phyloP scores from a whole-genome alignment of 1,284 basidiomycete species.

The Leccinum olivaceoglutinosum region DNA sequence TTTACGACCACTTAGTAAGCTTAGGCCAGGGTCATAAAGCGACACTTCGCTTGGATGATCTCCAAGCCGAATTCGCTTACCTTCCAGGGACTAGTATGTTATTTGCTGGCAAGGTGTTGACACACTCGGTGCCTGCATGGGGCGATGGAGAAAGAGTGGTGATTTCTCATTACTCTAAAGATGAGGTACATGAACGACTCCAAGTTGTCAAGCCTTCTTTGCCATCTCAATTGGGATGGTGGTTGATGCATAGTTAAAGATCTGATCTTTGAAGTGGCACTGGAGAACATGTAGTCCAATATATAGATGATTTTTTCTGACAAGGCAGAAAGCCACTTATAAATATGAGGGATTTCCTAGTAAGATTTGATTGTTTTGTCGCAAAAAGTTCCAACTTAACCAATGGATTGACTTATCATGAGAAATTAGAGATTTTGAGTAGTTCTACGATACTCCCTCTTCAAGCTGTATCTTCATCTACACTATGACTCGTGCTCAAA shows the following conservation, averaged over 20 bases:
- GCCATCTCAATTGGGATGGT: slow-evolving; percentile 1
- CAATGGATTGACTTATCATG: background rate
- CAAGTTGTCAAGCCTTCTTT: slow-evolving; percentile 1
- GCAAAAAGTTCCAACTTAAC: background rate
- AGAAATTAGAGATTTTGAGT: background rate
- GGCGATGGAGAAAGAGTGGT: slow-evolving; percentile 3
- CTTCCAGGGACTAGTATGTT: slow-evolving; percentile 1
- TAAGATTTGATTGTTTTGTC: background rate
- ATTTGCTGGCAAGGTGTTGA: background rate
- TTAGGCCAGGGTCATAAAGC: slow-evolving; percentile 1
- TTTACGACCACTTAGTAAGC: slow-evolving; percentile 6
- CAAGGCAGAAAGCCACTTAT: background rate
- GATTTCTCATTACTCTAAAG: slow-evolving; percentile 9
- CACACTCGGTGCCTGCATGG: slow-evolving; percentile 1
- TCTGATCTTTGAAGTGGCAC: background rate
- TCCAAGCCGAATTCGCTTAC: slow-evolving; percentile 5
- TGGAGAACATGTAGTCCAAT: background rate
- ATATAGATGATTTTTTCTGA: background rate
- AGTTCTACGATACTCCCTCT: background rate
- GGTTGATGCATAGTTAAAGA: background rate
- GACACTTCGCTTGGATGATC: slow-evolving; percentile 1
- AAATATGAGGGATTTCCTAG: background rate
- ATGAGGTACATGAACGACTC: slow-evolving; percentile 8
- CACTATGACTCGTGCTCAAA: background rate
- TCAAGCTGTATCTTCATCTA: background rate